A percentile compares a stretch with the other conserved stretches of the same genome.
Evolutionary conservation across 768 basidiomycete species (phyloP).

Genomic region (Collybia sp.): DNA sequence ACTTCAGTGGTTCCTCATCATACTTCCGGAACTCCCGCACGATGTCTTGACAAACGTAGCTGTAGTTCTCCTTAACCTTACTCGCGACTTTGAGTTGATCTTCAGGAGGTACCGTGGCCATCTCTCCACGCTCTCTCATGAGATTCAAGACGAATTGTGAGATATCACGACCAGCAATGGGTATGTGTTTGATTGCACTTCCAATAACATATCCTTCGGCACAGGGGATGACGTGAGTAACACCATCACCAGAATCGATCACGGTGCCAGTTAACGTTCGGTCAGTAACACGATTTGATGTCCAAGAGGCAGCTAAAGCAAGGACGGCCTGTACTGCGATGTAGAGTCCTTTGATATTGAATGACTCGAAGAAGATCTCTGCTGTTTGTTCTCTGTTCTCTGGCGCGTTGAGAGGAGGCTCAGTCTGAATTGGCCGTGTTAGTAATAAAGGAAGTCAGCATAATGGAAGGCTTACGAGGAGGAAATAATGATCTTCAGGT

Average conservation of each 20-base stretch:
- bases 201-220: slow-evolving; percentile 99
- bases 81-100: slow-evolving; percentile 90
- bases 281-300: slow-evolving; percentile 64
- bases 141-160: slow-evolving; percentile 94
- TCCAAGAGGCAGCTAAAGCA: too few relatives aligned
- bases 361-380: slow-evolving; percentile 99
- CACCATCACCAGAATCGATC: slow-evolving; percentile 98
- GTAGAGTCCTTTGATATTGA: slow-evolving; percentile 74
- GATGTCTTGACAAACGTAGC: slow-evolving; percentile 98
- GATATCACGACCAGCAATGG: slow-evolving; percentile 97
- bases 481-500: slow-evolving; percentile 98
- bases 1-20: slow-evolving; percentile 92
- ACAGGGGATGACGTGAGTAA: slow-evolving; percentile 94
- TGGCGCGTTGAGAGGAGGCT: slow-evolving; percentile 95
- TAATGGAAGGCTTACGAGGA: slow-evolving; percentile 61
- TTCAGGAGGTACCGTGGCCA: slow-evolving; percentile 85
- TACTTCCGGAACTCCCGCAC: slow-evolving; percentile 99
- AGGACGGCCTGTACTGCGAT: slow-evolving; percentile 11
- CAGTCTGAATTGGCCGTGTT: slow-evolving; percentile 60
- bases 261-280: slow-evolving; percentile 95
- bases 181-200: slow-evolving; percentile 97
- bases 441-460: background rate
- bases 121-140: slow-evolving; percentile 93
- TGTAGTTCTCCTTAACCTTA: slow-evolving; percentile 96
- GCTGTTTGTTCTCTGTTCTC: slow-evolving; percentile 99